Conservation (phyloP, 2,329 filamentous ascomycete genomes). For the Aurifilum marmelostoma region DNA sequence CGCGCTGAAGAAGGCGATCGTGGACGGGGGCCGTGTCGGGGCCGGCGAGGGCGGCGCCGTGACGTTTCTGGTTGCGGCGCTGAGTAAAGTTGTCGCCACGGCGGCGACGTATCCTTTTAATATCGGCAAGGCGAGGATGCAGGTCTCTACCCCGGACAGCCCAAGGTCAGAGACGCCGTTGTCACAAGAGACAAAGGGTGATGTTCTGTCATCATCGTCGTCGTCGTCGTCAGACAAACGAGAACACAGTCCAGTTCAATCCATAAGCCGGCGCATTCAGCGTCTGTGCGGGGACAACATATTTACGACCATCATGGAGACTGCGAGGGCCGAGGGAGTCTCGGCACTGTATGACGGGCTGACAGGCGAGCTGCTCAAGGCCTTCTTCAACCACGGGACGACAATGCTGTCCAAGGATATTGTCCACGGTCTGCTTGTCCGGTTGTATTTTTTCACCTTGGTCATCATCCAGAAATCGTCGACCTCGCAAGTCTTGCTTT, state of each 20-base stretch:
- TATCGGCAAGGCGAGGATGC: conserved; percentile 78
- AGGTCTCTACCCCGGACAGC: conserved; percentile 54
- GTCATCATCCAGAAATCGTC: conserved; percentile 48
- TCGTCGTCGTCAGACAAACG: conserved; percentile 32
- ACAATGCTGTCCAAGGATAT: conserved; percentile 86
- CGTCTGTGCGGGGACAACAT: conserved; percentile 53
- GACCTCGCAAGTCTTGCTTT: conserved; percentile 43
- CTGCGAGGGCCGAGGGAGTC: conserved; percentile 66
- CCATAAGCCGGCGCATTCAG: conserved; percentile 33
- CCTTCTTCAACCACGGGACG: conserved; percentile 82
- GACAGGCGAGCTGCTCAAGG: conserved; percentile 75
- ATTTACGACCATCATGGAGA: conserved; percentile 63
- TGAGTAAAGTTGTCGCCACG: conserved; percentile 78
- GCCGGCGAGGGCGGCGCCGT: conserved; percentile 36
- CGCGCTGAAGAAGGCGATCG: conserved; percentile 62
- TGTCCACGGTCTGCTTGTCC: conserved; percentile 73
- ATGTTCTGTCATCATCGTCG: conserved; percentile 25
- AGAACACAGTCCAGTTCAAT: conserved; percentile 33
- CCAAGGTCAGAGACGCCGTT: conserved; percentile 35
- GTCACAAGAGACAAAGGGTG: conserved; percentile 31
- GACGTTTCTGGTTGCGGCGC: conserved; percentile 64
- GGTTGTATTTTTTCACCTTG: conserved; percentile 70
- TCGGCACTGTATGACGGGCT: conserved; percentile 76
- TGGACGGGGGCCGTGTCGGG: conserved; percentile 47
- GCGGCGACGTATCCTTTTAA: conserved; percentile 83